Base-by-base conservation (phyloP, 2,329 filamentous ascomycete species). In the Apiospora arundinis region DNA sequence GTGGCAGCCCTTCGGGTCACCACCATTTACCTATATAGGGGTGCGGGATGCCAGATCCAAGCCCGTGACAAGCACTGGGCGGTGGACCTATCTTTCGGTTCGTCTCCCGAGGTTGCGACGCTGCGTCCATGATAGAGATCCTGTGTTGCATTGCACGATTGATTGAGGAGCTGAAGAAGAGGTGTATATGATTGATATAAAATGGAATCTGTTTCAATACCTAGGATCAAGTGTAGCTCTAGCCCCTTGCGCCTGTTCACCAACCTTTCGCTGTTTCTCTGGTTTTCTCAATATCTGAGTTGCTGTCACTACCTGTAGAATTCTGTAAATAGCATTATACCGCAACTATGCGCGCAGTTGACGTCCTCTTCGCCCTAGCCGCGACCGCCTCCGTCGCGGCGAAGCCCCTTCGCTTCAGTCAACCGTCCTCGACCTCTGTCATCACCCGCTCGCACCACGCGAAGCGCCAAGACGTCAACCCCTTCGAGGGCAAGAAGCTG, bases 401-500 rank as follows among this genome's bases (percentile, higher is more conserved):
- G 8, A 67, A 67, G 23, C 66, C 66, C 23, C 42, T 67, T 6
- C 66, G 66, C 23, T 67, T 67, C 66, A 37, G 66, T 14, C 42
- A 46, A 8, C 40, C 65, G 9, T 28, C 66, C 1, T 14, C 66
- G 9, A 16, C 66, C 1, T 6, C 66, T 14, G 32, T 42, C 1
- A 14, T 42, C 12, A 46, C 70, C 14, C 67, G 44, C 16, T n/a
- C 67, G 6, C 32, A 32, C n/a, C 52, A 52, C 28, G n/a, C 18
- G 5, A 60, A 28, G 42, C 70, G 70, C 40, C 21, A 37, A 28
- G 65, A 67, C 18, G 67, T 21, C 68, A 84, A 85, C 70, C 83
- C 88, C 0, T 89, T 90, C 76, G 71, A 80, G 1, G 84, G 84
- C 72, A 85, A 84, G 74, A 83, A 81, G 8, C 79, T 88, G 37